These are phyloP conservation scores for Epichloe baconii DNA, from an alignment of 2,329 filamentous ascomycete genomes.

Conservation along the genomic window DNA sequence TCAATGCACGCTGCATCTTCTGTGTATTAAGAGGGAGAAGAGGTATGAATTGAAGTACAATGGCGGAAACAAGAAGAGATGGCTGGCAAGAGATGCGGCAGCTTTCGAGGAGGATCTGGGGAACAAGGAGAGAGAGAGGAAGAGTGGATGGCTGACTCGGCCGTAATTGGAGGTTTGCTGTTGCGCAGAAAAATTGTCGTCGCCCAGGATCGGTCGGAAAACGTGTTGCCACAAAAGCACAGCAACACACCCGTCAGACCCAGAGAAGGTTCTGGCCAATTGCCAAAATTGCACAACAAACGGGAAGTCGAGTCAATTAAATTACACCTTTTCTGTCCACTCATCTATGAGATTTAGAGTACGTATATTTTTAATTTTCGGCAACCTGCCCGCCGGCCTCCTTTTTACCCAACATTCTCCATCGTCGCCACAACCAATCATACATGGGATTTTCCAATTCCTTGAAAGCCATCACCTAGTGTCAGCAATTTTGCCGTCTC, in stretches of 20 bases:
- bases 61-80: constrained; percentile 12
- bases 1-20: constrained; percentile 90
- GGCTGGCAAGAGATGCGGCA: constrained; percentile 7
- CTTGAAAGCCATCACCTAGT: background rate
- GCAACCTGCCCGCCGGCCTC: background rate
- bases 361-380: background rate
- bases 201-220: constrained; percentile 23
- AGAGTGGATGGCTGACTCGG: constrained; percentile 5
- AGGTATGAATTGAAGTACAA: constrained; percentile 15
- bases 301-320: background rate
- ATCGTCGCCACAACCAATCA: background rate
- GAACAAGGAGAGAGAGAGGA: constrained; percentile 3
- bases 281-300: background rate
- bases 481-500: background rate
- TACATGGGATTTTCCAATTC: background rate
- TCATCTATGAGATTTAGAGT: background rate
- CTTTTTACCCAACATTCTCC: background rate
- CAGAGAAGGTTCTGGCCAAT: constrained; percentile 9
- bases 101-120: constrained; percentile 3
- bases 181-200: constrained; percentile 28
- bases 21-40: constrained; percentile 18
- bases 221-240: constrained; percentile 16
- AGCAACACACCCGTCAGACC: background rate
- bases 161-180: constrained; percentile 6
- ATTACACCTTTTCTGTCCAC: background rate